Percentiles rank a stretch among this genome's conserved stretches.
Conservation (phyloP, 192 early-diverging fungal genomes). For the Rhizoclosmatium globosum region DNA sequence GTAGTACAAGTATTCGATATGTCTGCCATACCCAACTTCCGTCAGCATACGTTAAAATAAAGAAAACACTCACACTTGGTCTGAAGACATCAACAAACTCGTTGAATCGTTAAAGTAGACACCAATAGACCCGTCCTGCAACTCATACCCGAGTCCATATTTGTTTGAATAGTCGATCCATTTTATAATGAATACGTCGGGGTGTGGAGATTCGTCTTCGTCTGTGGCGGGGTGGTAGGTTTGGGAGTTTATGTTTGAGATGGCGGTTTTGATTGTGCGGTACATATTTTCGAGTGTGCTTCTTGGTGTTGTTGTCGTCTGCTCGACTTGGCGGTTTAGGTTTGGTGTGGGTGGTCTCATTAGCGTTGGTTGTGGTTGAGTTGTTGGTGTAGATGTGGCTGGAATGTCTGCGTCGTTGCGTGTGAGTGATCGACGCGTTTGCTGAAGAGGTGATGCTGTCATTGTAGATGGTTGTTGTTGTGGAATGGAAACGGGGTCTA, state of each 20-base stretch:
- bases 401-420: too few relatives aligned
- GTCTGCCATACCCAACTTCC: slow-evolving; percentile 27
- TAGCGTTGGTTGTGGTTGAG: too few relatives aligned
- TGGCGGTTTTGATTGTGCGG: background rate
- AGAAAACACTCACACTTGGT: slow-evolving; percentile 53
- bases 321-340: too few relatives aligned
- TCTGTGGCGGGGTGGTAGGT: too few relatives aligned
- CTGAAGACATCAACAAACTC: slow-evolving; percentile 69
- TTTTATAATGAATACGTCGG: slow-evolving; percentile 78
- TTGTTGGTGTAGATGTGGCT: too few relatives aligned
- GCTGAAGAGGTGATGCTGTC: too few relatives aligned
- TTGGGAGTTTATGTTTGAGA: too few relatives aligned
- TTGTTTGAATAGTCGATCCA: slow-evolving; percentile 88
- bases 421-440: too few relatives aligned
- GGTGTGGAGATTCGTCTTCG: background rate
- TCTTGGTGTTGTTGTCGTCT: background rate
- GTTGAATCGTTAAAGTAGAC: slow-evolving; percentile 92
- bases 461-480: too few relatives aligned
- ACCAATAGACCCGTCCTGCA: slow-evolving; percentile 85
- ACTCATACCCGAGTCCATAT: slow-evolving; percentile 89
- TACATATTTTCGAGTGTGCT: slow-evolving; percentile 48
- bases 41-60: background rate
- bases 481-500: too few relatives aligned
- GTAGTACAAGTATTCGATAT: slow-evolving; percentile 58
- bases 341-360: too few relatives aligned